Percentiles rank a stretch among this genome's conserved stretches.
phyloP scores from a whole-genome alignment of 148 eudicot genomes.

The Fagopyrum homotropicum region DNA sequence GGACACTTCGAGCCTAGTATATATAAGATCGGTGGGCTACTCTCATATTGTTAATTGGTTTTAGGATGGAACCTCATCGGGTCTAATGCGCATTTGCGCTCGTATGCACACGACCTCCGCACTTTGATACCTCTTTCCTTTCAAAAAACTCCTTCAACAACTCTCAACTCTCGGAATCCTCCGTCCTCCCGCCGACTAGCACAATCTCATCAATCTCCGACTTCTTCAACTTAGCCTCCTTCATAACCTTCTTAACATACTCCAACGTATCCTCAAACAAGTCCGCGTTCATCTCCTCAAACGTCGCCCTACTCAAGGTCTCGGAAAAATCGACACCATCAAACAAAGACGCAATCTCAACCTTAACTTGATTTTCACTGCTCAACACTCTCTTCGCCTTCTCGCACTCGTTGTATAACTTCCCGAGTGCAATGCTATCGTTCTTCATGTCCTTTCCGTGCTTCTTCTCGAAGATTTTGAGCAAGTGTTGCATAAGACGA shows the following conservation, averaged over 20 bases:
- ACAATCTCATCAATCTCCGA: conserved; percentile 62
- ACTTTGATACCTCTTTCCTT: conserved; percentile 70
- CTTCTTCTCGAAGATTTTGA: conserved; percentile 63
- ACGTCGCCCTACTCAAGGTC: conserved; percentile 69
- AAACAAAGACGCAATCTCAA: conserved; percentile 63
- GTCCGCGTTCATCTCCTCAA: conserved; percentile 71
- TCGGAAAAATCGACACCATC: conserved; percentile 63
- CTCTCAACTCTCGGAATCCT: too few relatives aligned
- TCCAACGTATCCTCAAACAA: conserved; percentile 77
- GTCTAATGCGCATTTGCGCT: too few relatives aligned
- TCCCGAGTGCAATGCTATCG: conserved; percentile 69
- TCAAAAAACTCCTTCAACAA: conserved; percentile 54
- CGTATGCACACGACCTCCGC: too few relatives aligned
- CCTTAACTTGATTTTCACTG: conserved; percentile 76
- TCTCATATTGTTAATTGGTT: too few relatives aligned
- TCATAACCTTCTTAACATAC: conserved; percentile 68
- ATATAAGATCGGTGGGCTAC: too few relatives aligned
- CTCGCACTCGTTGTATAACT: conserved; percentile 62
- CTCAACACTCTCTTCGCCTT: conserved; percentile 72
- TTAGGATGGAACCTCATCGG: too few relatives aligned
- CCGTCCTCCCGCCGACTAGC: conserved; percentile 77
- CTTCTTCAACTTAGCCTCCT: conserved; percentile 61
- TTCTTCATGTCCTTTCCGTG: conserved; percentile 68
- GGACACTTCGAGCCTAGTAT: too few relatives aligned
- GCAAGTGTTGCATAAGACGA: conserved; percentile 59